Conservation (phyloP, 2,329 filamentous ascomycete species). For the Aspergillus floridensis region DNA sequence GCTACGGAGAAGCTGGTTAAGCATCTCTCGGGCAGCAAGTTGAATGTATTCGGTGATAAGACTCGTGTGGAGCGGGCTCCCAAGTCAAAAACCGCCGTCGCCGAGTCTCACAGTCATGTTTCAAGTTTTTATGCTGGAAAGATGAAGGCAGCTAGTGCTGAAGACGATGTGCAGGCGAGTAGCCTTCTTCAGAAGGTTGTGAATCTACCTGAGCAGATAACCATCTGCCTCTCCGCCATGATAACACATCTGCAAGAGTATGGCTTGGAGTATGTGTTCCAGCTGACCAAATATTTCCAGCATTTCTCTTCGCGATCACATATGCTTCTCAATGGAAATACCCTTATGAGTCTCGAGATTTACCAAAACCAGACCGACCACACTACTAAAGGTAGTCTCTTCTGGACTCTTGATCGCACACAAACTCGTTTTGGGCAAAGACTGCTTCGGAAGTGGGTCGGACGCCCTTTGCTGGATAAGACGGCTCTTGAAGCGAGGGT, state of each 20-base stretch:
- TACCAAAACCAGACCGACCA: constrained; percentile 94
- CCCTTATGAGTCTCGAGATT: constrained; percentile 87
- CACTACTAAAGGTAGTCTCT: constrained; percentile 78
- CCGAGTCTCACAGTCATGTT: constrained; percentile 83
- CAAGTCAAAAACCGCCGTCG: constrained; percentile 75
- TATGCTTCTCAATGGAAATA: constrained; percentile 95
- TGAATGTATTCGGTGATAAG: constrained; percentile 87
- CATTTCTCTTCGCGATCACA: constrained; percentile 91
- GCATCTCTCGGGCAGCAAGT: constrained; percentile 83
- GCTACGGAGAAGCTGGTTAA: constrained; percentile 89
- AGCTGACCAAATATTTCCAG: constrained; percentile 94
- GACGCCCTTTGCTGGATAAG: constrained; percentile 79
- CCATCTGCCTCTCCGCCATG: constrained; percentile 92
- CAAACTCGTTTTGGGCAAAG: constrained; percentile 85
- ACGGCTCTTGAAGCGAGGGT: constrained; percentile 72
- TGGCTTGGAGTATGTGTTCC: constrained; percentile 90
- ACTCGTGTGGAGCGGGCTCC: constrained; percentile 78
- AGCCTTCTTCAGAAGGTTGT: constrained; percentile 81
- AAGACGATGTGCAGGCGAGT: constrained; percentile 56
- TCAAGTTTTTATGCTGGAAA: constrained; percentile 90
- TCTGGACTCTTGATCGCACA: constrained; percentile 94
- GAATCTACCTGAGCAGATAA: constrained; percentile 78
- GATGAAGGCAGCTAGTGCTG: constrained; percentile 59
- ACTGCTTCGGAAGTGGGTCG: constrained; percentile 90
- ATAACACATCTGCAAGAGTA: constrained; percentile 91